Base-by-base conservation (phyloP, 108 stramenopile species). In the Cyclotella choctawhatcheeana region DNA sequence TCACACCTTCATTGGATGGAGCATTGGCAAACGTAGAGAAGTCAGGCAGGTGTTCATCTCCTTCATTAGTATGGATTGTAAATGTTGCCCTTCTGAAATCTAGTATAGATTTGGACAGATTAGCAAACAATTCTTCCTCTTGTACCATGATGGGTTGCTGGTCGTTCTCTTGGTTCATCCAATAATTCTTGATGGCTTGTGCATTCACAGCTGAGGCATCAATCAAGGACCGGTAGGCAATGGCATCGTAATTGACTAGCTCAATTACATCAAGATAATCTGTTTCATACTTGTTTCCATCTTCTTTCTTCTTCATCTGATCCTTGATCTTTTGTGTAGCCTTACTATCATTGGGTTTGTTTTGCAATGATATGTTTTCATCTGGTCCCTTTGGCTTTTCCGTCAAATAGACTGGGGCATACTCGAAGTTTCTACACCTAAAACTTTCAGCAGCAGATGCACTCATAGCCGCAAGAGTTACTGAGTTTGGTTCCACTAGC, bases 341-440 rank as follows among this genome's bases (percentile, higher is more conserved):
- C 37, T 64, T 74, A n/a, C 52, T 55, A 20, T 76, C 66, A 31
- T 30, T 54, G 6, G 53, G 30, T 0, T 61, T 54, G 14, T 34
- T 29, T 34, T 52, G 35, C 50, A 67, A 53, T n/a, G 34, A 20
- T 14, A 61, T 24, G 8, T 51, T 37, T 26, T 26, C 43, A 24
- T 31, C 24, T 16, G 76, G 71, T 17, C 71, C 17, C 30, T 26
- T 62, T 26, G 61, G 61, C 52, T 71, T 77, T 45, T 77, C 71
- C 32, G 67, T 67, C 26, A 76, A 40, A 20, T 67, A 68, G 24
- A 76, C 54, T 21, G 74, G 74, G 5, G 47, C 56, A 40, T 64
- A 79, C 53, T 79, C 78, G 59, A 79, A 79, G 31, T 74, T 73
- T 26, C 78, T 66, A 60, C 66, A 58, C 5, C 78, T 62, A 24